These are phyloP conservation scores for Rhodosporidiobolus odoratus DNA, from an alignment of 768 basidiomycete species.

Conservation along the genomic window DNA sequence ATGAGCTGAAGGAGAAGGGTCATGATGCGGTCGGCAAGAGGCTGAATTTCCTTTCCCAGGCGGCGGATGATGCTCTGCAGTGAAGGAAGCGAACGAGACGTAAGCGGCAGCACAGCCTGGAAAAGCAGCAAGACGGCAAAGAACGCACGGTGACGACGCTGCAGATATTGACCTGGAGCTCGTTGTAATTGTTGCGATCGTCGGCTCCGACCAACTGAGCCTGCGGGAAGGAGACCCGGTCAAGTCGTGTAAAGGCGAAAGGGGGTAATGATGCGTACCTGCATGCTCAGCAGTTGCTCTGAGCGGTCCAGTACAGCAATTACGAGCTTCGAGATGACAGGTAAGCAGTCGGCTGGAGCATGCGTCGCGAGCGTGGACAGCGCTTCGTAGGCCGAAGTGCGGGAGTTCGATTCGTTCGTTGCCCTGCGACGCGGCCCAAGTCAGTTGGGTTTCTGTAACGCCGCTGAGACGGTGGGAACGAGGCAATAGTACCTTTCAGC, in stretches of 20 bases:
- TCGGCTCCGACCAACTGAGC: constrained; percentile 91
- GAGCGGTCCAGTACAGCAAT: constrained; percentile 79
- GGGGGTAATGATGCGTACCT: constrained; percentile 53
- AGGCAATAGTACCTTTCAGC: constrained; percentile 64
- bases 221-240: background rate
- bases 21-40: constrained; percentile 92
- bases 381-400: constrained; percentile 93
- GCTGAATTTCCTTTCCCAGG: constrained; percentile 72
- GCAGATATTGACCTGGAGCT: constrained; percentile 91
- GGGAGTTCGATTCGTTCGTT: constrained; percentile 82
- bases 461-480: too few species aligned
- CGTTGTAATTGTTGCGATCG: constrained; percentile 98
- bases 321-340: constrained; percentile 73
- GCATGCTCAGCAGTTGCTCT: constrained; percentile 77
- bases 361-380: constrained; percentile 80
- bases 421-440: constrained; percentile 47
- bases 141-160: constrained; percentile 72
- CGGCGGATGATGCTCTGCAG: constrained; percentile 75
- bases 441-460: background rate
- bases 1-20: constrained; percentile 79
- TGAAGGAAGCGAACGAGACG: background rate
- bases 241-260: background rate
- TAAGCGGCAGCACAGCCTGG: background rate
- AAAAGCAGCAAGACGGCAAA: background rate
- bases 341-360: constrained; percentile 69